phyloP scores from a whole-genome alignment of 768 basidiomycete species.

The Tricholoma hemisulphureum region DNA sequence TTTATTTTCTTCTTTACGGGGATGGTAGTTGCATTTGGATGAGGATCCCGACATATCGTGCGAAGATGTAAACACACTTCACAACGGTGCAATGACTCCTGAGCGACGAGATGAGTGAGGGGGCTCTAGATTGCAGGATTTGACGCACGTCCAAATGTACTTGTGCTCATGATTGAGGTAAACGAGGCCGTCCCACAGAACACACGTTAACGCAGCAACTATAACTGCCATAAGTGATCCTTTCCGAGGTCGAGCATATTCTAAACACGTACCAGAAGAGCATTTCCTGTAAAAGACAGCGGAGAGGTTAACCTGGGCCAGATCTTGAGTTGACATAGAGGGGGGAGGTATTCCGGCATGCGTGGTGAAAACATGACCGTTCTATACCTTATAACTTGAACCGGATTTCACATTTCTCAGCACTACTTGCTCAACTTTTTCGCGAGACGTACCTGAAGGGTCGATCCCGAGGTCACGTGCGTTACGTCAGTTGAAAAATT shows the following conservation, averaged over 20 bases:
- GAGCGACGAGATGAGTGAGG: neutral
- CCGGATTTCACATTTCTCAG: too few species aligned
- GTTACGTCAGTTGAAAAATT: too few species aligned
- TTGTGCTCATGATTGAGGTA: slow-evolving; percentile 7
- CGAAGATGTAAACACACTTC: slow-evolving; percentile 13
- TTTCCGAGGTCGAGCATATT: neutral
- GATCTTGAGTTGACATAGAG: neutral
- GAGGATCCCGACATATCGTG: slow-evolving; percentile 8
- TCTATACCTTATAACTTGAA: neutral
- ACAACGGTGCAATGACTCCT: slow-evolving; percentile 1
- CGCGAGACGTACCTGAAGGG: neutral
- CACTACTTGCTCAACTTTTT: too few species aligned
- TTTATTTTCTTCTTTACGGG: neutral
- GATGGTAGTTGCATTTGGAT: slow-evolving; percentile 3
- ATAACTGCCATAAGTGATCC: neutral
- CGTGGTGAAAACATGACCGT: too few species aligned
- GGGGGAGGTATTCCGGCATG: neutral
- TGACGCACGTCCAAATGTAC: slow-evolving; percentile 13
- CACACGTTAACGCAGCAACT: slow-evolving; percentile 11
- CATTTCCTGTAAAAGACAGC: neutral
- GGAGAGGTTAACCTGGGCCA: neutral
- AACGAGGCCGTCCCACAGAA: slow-evolving; percentile 9
- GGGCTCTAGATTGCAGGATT: neutral
- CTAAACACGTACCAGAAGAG: neutral
- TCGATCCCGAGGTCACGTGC: neutral